A percentile compares a stretch with the other conserved stretches of the same genome.
Evolutionary conservation across 352 stramenopile species (phyloP).

Genomic region (Pythium folliculosum): DNA sequence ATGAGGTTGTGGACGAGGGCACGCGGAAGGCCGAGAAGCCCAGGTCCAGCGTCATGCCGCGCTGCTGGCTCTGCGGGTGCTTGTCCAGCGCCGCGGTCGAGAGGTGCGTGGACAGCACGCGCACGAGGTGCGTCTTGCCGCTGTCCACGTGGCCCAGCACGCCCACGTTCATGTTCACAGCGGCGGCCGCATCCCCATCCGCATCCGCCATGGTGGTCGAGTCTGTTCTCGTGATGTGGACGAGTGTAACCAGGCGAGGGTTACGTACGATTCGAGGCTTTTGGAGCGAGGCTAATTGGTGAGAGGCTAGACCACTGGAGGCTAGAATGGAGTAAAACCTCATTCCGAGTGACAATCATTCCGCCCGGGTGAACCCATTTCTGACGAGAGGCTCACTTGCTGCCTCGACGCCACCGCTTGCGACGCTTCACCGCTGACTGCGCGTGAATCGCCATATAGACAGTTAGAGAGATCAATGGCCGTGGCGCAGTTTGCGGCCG

Average conservation of each 20-base stretch:
- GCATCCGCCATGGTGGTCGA: background rate
- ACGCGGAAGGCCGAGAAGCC: slow-evolving; percentile 97
- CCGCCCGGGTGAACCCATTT: no score
- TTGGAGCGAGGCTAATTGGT: no score
- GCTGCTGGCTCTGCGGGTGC: slow-evolving; percentile 94
- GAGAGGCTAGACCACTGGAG: no score
- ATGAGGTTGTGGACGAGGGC: slow-evolving; percentile 7
- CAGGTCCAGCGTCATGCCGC: slow-evolving; percentile 98
- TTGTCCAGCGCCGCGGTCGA: slow-evolving; percentile 99
- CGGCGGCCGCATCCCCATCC: background rate
- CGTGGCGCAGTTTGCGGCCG: slow-evolving; percentile 16
- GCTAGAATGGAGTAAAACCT: no score
- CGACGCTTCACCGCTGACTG: no score
- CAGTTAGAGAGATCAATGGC: no score
- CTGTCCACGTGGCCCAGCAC: slow-evolving; percentile 98
- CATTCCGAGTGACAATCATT: no score
- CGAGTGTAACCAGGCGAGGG: background rate
- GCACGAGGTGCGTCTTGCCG: slow-evolving; percentile 97
- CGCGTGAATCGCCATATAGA: no score
- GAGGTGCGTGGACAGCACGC: slow-evolving; percentile 95
- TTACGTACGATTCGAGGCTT: background rate
- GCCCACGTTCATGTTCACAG: slow-evolving; percentile 96
- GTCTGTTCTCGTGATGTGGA: background rate
- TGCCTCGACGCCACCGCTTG: no score
- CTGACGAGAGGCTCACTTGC: no score